These are phyloP conservation scores for Eremothecium coryli DNA, from an alignment of 1,139 yeast species.

Conservation along the genomic window DNA sequence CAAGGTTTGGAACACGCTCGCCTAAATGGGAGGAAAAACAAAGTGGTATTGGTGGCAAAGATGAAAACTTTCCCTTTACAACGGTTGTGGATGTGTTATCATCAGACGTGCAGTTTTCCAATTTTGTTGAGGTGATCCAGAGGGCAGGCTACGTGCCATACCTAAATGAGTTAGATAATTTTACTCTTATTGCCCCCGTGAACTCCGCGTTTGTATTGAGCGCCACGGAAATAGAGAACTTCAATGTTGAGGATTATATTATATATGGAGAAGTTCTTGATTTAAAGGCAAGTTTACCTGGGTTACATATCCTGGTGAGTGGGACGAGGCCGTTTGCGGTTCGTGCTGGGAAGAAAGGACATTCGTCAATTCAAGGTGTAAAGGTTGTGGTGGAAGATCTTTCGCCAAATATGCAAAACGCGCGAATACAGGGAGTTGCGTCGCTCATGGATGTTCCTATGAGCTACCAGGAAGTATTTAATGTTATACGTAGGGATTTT, in stretches of 20 bases:
- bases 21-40: too few species aligned
- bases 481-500: too few species aligned
- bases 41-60: too few species aligned
- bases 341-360: slow-evolving; percentile 8
- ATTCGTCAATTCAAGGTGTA: slow-evolving; percentile 38
- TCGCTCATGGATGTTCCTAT: slow-evolving; percentile 39
- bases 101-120: slow-evolving; percentile 61
- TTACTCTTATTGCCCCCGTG: slow-evolving; percentile 77
- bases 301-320: slow-evolving; percentile 15
- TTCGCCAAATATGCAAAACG: slow-evolving; percentile 57
- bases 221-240: slow-evolving; percentile 13
- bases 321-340: slow-evolving; percentile 20
- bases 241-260: slow-evolving; percentile 24
- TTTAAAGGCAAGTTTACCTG: slow-evolving; percentile 12
- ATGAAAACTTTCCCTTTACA: too few species aligned
- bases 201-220: slow-evolving; percentile 61
- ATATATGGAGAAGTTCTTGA: slow-evolving; percentile 18
- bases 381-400: slow-evolving; percentile 56
- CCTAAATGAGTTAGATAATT: slow-evolving; percentile 54
- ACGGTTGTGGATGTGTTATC: slow-evolving; percentile 74
- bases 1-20: too few species aligned
- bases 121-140: slow-evolving; percentile 58
- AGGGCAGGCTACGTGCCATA: slow-evolving; percentile 57
- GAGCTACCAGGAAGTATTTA: too few species aligned
- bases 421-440: slow-evolving; percentile 68